Evolutionary conservation across 108 stramenopile species (phyloP).

Genomic region (Discostella pseudostelligera): DNA sequence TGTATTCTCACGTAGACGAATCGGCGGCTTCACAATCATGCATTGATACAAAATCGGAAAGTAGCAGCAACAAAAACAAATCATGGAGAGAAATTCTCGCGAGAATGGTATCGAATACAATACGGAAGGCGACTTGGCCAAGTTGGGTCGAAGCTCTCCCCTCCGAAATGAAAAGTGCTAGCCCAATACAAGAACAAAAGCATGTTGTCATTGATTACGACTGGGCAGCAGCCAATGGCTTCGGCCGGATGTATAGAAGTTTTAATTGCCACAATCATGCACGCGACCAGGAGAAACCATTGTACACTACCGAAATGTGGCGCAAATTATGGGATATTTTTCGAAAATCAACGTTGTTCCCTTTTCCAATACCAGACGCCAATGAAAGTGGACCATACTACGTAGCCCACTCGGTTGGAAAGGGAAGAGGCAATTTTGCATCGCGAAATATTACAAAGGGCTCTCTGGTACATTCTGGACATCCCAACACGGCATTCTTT

Average conservation of each 20-base stretch:
- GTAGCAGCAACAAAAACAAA: slow-evolving; percentile 1
- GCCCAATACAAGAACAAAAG: not conserved
- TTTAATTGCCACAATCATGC: slow-evolving; percentile 9
- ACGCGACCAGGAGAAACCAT: slow-evolving; percentile 10
- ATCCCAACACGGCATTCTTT: slow-evolving; percentile 28
- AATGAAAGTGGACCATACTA: slow-evolving; percentile 1
- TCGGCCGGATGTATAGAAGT: not conserved
- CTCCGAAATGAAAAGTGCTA: not conserved
- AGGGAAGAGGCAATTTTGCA: slow-evolving; percentile 21
- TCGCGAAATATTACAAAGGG: slow-evolving; percentile 23
- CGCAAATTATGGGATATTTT: slow-evolving; percentile 12
- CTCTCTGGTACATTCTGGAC: slow-evolving; percentile 13
- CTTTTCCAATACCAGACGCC: slow-evolving; percentile 10
- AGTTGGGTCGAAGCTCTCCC: not conserved
- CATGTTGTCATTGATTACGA: not conserved
- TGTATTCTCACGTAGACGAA: not conserved
- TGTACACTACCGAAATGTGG: slow-evolving; percentile 12
- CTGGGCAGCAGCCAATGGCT: not conserved
- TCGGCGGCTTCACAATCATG: not conserved
- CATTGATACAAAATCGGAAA: slow-evolving; percentile 1
- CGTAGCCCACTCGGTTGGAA: slow-evolving; percentile 13
- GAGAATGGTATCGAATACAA: not conserved
- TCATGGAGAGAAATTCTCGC: not conserved
- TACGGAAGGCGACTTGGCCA: slow-evolving; percentile 6
- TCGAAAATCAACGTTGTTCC: slow-evolving; percentile 8